Base-by-base conservation (phyloP, 129 eudicot species). In the Chrysanthemum lavandulifolium region DNA sequence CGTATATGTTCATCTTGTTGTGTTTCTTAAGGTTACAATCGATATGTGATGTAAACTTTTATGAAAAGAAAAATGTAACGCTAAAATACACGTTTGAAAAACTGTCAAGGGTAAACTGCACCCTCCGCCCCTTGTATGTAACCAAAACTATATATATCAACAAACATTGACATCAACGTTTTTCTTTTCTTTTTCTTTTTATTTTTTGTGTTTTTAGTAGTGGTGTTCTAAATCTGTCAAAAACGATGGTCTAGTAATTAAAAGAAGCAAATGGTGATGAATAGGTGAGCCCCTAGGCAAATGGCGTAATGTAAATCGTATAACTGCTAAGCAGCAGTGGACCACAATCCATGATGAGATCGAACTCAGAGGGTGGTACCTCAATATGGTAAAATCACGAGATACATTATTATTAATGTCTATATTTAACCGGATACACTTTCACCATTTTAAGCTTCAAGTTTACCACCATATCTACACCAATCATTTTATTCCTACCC, bases 361-460 rank as follows among this genome's bases (percentile, higher is more conserved):
- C 27, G 61, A 61, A 31, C 27, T 52, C 23, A 52, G 73, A 68
- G 4, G 73, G 61, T 68, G 73, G 73, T 68, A 47, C 49, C 73
- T 50, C 2, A 27, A 52, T 25, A 14, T 52, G 71, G 72, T 9
- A 29, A 61, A 15, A 67, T 48, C 59, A 67, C 68, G 29, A 48
- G 45, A 21, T 12, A 51, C 23, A 51, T 51, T 68, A 27, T 29
- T 29, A 29, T 29, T 29, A 31, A 68, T 50, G 48, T 50, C 58
- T 48, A 49, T 19, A 19, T 67, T 67, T 49, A 68, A 48, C 61
- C 61, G 23, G 7, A 27, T 7, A 53, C 45, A 52, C 73, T 53
- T 69, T 13, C 63, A 69, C 73, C 21, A 68, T 53, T 69, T n/a
- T 53, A 69, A 21, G 48, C 51, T 21, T 43, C 45, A 48, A 8